A percentile compares a stretch with the other conserved stretches of the same genome.
Evolutionary conservation across 2,329 filamentous ascomycete species (phyloP).

Genomic region (Fonsecaea multimorphosa): DNA sequence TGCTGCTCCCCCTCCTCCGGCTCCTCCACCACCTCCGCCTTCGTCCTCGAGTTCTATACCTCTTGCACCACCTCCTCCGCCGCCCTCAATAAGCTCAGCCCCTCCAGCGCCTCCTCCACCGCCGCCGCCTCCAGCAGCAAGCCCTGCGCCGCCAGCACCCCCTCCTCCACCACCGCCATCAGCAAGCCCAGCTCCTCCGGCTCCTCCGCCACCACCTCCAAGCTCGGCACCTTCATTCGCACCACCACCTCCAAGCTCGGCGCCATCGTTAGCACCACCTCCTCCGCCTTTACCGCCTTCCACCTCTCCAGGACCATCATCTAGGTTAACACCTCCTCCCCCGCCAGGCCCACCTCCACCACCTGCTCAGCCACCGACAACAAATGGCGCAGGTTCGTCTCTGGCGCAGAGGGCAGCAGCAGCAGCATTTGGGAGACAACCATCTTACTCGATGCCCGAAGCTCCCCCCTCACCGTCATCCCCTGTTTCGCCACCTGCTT

Average conservation of each 20-base stretch:
- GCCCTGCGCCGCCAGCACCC: slow-evolving; percentile 50
- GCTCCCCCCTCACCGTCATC: slow-evolving; percentile 52
- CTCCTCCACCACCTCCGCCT: slow-evolving; percentile 51
- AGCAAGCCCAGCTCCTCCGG: slow-evolving; percentile 26
- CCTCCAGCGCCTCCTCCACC: slow-evolving; percentile 53
- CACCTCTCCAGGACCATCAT: slow-evolving; percentile 55
- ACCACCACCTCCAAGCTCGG: slow-evolving; percentile 45
- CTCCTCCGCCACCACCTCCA: slow-evolving; percentile 44
- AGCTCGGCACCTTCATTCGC: slow-evolving; percentile 41
- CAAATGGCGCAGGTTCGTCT: slow-evolving; percentile 47
- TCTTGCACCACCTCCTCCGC: slow-evolving; percentile 51
- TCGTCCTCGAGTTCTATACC: slow-evolving; percentile 53
- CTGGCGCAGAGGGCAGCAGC: slow-evolving; percentile 66
- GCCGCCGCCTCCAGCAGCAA: slow-evolving; percentile 52
- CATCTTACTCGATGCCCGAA: slow-evolving; percentile 44
- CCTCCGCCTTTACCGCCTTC: slow-evolving; percentile 60
- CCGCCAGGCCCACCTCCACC: slow-evolving; percentile 42
- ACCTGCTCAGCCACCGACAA: slow-evolving; percentile 47
- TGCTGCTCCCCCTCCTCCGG: slow-evolving; percentile 55
- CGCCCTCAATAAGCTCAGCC: slow-evolving; percentile 50
- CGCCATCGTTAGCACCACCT: slow-evolving; percentile 46
- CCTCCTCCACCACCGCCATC: slow-evolving; percentile 49
- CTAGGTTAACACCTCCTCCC: slow-evolving; percentile 50
- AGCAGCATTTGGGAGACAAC: slow-evolving; percentile 59
- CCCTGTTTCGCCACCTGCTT: slow-evolving; percentile 49